These are phyloP conservation scores for Omphalotus olearius DNA, from an alignment of 1,284 basidiomycete species.

Conservation along the genomic window DNA sequence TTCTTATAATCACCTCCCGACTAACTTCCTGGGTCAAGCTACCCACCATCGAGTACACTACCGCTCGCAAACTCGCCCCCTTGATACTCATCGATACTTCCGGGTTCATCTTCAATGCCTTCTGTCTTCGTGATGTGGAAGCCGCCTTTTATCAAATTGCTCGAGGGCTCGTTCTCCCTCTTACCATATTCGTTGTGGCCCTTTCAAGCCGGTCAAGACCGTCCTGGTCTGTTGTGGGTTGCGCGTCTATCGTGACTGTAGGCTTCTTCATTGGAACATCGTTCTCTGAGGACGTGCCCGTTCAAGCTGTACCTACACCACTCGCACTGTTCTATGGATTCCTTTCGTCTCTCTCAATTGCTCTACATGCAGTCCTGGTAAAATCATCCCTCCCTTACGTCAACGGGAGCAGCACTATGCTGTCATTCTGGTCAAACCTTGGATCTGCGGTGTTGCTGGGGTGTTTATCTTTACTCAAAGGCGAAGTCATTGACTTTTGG, in stretches of 20 bases:
- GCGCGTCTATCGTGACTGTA: conserved; percentile 43
- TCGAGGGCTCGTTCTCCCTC: conserved; percentile 57
- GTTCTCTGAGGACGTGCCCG: conserved; percentile 24
- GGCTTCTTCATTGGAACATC: conserved; percentile 50
- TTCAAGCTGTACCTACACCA: conserved; percentile 27
- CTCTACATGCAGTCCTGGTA: conserved; percentile 55
- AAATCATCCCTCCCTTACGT: conserved; percentile 49
- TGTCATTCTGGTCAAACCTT: conserved; percentile 55
- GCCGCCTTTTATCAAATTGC: conserved; percentile 65
- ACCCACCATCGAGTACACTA: conserved; percentile 36
- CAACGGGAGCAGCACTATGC: conserved; percentile 45
- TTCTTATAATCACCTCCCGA: conserved; percentile 40
- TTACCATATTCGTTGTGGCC: conserved; percentile 52
- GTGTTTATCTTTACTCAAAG: conserved; percentile 43
- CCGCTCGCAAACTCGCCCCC: conserved; percentile 40
- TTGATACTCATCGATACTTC: conserved; percentile 48
- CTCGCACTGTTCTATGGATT: conserved; percentile 49
- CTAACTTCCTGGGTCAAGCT: conserved; percentile 38
- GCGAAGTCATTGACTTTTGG: conserved; percentile 35
- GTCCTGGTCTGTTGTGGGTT: conserved; percentile 33
- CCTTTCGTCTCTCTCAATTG: conserved; percentile 52
- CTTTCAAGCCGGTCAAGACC: conserved; percentile 34
- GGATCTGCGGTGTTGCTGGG: conserved; percentile 42
- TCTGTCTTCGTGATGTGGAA: conserved; percentile 57
- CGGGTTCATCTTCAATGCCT: conserved; percentile 59